These are phyloP conservation scores for Salvia hispanica DNA, from an alignment of 257 asterid species.

Conservation along the genomic window DNA sequence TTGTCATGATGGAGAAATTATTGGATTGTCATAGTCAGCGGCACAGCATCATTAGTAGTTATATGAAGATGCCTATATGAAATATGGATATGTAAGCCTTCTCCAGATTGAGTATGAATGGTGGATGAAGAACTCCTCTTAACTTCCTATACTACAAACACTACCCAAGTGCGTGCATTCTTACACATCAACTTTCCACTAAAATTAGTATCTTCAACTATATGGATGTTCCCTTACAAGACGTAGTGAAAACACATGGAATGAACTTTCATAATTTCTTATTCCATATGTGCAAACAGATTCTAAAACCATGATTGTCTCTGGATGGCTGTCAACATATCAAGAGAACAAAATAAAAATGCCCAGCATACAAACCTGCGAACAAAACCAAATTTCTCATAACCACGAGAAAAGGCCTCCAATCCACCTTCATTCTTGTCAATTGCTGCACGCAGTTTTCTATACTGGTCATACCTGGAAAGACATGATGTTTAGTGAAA, in stretches of 20 bases:
- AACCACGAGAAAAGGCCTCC: conserved; percentile 93
- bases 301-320: conserved; percentile 25
- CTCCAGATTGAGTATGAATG: conserved; percentile 9
- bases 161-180: conserved; percentile 12
- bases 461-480: conserved; percentile 80
- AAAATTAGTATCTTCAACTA: conserved; percentile 15
- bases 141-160: conserved; percentile 10
- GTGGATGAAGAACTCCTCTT: conserved; percentile 21
- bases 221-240: not conserved
- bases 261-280: conserved; percentile 3
- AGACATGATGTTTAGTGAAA: conserved; percentile 16
- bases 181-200: conserved; percentile 7
- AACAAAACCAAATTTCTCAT: conserved; percentile 88
- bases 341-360: conserved; percentile 25
- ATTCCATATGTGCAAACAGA: conserved; percentile 22
- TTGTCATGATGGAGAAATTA: conserved; percentile 2
- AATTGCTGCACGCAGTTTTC: conserved; percentile 72
- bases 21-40: not conserved
- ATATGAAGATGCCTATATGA: conserved; percentile 11
- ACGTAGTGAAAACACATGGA: not conserved
- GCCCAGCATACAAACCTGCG: conserved; percentile 59
- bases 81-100: conserved; percentile 21
- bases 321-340: not conserved
- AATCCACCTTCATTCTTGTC: conserved; percentile 92
- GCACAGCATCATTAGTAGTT: not conserved